Conservation (phyloP, 2,329 filamentous ascomycete genomes). For the Diaporthe sp. region DNA sequence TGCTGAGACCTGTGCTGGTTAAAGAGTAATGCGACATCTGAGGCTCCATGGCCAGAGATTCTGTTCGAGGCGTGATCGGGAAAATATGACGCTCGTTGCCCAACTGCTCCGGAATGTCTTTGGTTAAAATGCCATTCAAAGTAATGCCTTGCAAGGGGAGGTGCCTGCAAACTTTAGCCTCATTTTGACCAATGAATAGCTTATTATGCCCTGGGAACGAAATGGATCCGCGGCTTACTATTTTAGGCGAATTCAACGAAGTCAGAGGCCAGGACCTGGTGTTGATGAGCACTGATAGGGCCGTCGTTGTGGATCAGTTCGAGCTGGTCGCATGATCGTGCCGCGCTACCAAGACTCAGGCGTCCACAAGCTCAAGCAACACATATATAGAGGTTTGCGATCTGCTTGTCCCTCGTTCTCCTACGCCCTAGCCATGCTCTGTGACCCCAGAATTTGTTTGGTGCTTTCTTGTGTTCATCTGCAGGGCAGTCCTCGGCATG, state of each 20-base stretch:
- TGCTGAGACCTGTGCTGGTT: not conserved
- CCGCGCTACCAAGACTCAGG: not conserved
- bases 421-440: not conserved
- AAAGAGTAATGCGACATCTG: not conserved
- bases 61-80: not conserved
- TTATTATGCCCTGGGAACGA: not conserved
- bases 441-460: not conserved
- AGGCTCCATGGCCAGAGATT: not conserved
- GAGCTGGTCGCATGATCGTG: not conserved
- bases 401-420: no score
- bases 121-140: not conserved
- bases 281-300: not conserved
- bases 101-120: not conserved
- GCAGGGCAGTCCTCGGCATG: not conserved
- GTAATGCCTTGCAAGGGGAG: not conserved
- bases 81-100: not conserved
- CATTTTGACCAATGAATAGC: not conserved
- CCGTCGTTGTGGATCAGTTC: not conserved
- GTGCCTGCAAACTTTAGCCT: not conserved
- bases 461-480: not conserved
- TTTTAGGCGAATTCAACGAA: not conserved
- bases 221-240: not conserved
- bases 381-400: not conserved
- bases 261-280: not conserved
- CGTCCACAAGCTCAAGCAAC: not conserved